Evolutionary conservation across 306 rosid genomes (phyloP), one percentile per base, ranked within the genome.

Genomic region (Fragaria nilgerrensis): DNA sequence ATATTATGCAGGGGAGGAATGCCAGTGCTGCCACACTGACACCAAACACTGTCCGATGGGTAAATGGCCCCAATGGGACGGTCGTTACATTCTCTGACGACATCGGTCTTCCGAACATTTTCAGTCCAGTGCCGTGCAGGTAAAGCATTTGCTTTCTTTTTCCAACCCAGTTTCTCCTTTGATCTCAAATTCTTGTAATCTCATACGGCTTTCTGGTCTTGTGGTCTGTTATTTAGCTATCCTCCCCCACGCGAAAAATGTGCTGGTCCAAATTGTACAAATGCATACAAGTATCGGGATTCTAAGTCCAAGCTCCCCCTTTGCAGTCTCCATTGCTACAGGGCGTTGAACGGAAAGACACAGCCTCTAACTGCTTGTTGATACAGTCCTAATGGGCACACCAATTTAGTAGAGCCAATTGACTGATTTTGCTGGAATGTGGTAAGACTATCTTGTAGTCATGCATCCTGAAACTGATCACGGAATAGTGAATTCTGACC

Each of bases 191-290:
- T 71, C 66, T 32, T 65, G 67, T 56, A 68, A 63, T 78, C 4
- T 50, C 16, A 20, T 7, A 37, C 49, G 59, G 75, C 9, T 74
- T 59, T 70, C 41, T 34, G 80, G 25, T 34, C 13, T 49, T 59
- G 12, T 86, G 80, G 12, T 27, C 59, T 74, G 20, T 43, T 75
- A 44, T 82, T 63, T 79, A 90, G 94, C 72, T 90, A 90, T 71
- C 94, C 92, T 53, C 90, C 89, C 22, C 86, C 92, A 0, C 82
- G 89, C 5, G 94, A 90, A 83, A 86, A 66, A 75, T 90, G 94
- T 27, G 87, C 86, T 0, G 89, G 90, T 59, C 92, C 90, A 12
- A 80, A 78, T 68, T 90, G 92, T 73, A 77, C 79, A 12, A 90
- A 88, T 56, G 75, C 83, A 36, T 90, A 84, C 90, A 86, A 88